phyloP scores from a whole-genome alignment of 768 basidiomycete species.

The Tricholoma saponaceum region DNA sequence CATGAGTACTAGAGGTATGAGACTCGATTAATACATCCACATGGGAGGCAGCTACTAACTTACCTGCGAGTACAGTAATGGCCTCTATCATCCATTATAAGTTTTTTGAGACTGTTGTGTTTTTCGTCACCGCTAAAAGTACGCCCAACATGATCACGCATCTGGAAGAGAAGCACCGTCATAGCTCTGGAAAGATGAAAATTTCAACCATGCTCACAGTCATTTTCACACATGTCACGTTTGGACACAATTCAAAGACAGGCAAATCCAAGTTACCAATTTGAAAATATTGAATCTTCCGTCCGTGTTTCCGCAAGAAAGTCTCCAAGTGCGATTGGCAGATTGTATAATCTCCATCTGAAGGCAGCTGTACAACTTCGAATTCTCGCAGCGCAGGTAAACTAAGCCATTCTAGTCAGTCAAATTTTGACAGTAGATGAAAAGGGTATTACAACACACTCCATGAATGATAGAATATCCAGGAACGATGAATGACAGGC shows the following conservation, averaged over 20 bases:
- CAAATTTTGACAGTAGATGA: neutral
- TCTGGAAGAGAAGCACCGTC: neutral
- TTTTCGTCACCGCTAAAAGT: neutral
- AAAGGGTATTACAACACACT: neutral
- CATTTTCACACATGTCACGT: neutral
- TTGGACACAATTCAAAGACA: neutral
- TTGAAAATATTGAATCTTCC: neutral
- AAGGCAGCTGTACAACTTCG: neutral
- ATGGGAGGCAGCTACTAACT: neutral
- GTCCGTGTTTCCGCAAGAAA: neutral
- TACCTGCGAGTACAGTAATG: neutral
- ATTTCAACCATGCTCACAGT: neutral
- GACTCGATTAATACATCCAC: neutral
- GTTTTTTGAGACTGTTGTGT: neutral
- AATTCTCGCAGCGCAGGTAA: neutral
- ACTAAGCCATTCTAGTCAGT: neutral
- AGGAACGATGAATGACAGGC: neutral
- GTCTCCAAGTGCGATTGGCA: neutral
- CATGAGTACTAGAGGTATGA: neutral
- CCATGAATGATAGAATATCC: neutral
- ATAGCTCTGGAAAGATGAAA: neutral
- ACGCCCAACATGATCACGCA: neutral
- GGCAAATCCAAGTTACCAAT: neutral
- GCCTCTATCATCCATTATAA: neutral
- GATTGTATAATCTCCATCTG: neutral